These are phyloP conservation scores for Colletotrichum nymphaeae DNA, from an alignment of 2,329 filamentous ascomycete species.

Conservation along the genomic window DNA sequence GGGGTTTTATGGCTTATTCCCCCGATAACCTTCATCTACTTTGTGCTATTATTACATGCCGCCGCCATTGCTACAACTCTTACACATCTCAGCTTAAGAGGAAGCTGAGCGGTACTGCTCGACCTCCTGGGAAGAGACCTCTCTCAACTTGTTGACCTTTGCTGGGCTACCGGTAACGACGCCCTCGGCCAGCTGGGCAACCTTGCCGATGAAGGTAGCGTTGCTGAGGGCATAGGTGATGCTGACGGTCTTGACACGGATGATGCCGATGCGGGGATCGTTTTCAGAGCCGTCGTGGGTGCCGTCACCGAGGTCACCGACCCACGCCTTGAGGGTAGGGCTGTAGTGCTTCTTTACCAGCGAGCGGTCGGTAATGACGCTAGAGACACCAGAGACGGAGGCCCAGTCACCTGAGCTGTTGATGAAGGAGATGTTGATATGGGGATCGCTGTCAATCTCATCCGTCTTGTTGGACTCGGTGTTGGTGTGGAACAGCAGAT, in stretches of 20 bases:
- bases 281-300: conserved; percentile 84
- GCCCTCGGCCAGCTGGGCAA: conserved; percentile 80
- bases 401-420: conserved; percentile 85
- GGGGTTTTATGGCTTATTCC: conserved; percentile 7
- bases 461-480: conserved; percentile 89
- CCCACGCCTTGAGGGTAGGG: conserved; percentile 80
- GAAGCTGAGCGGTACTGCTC: conserved; percentile 62
- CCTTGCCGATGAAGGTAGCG: conserved; percentile 72
- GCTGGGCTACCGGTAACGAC: conserved; percentile 78
- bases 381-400: conserved; percentile 80
- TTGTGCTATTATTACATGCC: conserved; percentile 16
- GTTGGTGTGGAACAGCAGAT: conserved; percentile 92
- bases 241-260: conserved; percentile 78
- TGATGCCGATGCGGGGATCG: conserved; percentile 85
- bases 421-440: conserved; percentile 86
- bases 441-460: conserved; percentile 77
- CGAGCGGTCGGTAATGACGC: conserved; percentile 75
- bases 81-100: background rate
- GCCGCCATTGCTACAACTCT: background rate
- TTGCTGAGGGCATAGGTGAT: conserved; percentile 77
- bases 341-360: conserved; percentile 82
- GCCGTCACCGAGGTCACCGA: conserved; percentile 87
- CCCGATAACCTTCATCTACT: background rate
- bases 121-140: conserved; percentile 76
- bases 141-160: conserved; percentile 79